Evolutionary conservation across 345 rosid species (phyloP).

Genomic region (Iberis pinnata): DNA sequence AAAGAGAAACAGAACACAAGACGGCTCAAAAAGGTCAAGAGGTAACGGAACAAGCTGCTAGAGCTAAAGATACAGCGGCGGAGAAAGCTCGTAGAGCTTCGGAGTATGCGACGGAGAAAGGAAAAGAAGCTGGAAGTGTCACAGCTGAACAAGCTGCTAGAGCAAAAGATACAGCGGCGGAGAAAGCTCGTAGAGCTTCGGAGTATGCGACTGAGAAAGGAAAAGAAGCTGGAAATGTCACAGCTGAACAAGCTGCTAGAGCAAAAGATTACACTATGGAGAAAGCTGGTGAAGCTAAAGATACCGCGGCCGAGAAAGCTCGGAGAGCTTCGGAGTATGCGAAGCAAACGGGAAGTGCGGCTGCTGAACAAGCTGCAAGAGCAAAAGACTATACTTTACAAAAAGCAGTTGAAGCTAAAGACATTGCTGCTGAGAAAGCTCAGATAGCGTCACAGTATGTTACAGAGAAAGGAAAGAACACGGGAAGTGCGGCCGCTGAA

Average conservation of each 20-base stretch:
- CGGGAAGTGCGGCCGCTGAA: slow-evolving; percentile 20
- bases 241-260: slow-evolving; percentile 25
- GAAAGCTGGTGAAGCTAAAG: slow-evolving; percentile 11
- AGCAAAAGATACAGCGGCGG: slow-evolving; percentile 34
- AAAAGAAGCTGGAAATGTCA: slow-evolving; percentile 11
- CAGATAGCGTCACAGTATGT: slow-evolving; percentile 25
- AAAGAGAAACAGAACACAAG: slow-evolving; percentile 21
- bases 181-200: slow-evolving; percentile 27
- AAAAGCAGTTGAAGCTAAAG: slow-evolving; percentile 19
- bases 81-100: slow-evolving; percentile 26
- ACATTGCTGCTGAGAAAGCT: slow-evolving; percentile 28
- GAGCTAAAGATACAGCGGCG: slow-evolving; percentile 29
- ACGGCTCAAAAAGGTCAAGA: slow-evolving; percentile 19
- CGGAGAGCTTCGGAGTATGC: slow-evolving; percentile 17
- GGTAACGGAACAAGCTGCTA: slow-evolving; percentile 24
- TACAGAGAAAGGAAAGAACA: slow-evolving; percentile 33
- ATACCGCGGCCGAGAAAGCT: slow-evolving; percentile 23
- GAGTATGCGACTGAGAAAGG: slow-evolving; percentile 38
- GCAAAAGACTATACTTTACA: background rate
- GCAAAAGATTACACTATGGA: background rate
- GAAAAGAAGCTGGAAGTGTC: background rate
- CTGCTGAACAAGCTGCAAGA: slow-evolving; percentile 30
- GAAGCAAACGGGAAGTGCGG: background rate
- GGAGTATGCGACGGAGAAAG: slow-evolving; percentile 25
- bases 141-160: background rate